phyloP scores from a whole-genome alignment of 176 grass and related monocot species.

The Coix lacrymajobi region DNA sequence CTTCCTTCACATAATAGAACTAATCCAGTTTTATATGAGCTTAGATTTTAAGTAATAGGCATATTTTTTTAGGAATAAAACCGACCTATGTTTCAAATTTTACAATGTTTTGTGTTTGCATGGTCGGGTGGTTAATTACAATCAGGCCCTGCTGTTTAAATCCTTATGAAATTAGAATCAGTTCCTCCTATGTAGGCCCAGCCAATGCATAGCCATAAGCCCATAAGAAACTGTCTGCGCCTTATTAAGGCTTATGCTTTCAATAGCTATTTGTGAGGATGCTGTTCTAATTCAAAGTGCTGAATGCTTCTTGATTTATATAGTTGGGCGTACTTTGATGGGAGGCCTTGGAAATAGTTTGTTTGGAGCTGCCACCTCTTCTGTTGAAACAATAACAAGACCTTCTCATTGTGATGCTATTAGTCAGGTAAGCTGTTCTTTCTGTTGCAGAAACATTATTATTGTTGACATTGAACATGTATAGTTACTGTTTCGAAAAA shows the following conservation, averaged over 20 bases:
- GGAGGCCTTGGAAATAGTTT: slow-evolving; percentile 48
- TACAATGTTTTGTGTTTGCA: background rate
- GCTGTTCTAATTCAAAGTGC: slow-evolving; percentile 1
- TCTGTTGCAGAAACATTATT: background rate
- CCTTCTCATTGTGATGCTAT: slow-evolving; percentile 38
- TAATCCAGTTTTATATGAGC: background rate
- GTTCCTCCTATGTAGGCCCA: background rate
- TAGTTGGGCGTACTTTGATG: slow-evolving; percentile 56
- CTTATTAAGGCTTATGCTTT: background rate
- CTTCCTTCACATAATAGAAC: background rate
- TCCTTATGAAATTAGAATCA: background rate
- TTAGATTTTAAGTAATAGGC: background rate
- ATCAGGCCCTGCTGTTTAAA: background rate
- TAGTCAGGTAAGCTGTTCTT: slow-evolving; percentile 41
- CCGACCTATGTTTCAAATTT: background rate
- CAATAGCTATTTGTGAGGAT: background rate
- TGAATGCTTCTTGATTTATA: slow-evolving; percentile 10
- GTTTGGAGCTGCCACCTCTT: slow-evolving; percentile 26
- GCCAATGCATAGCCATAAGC: background rate
- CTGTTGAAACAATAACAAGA: slow-evolving; percentile 16
- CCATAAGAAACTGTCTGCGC: background rate
- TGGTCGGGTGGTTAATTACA: background rate
- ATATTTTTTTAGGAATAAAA: background rate
- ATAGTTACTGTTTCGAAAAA: background rate
- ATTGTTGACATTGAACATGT: background rate